Evolutionary conservation across 1,284 basidiomycete genomes (phyloP).

Genomic region (Pisolithus thermaeus): DNA sequence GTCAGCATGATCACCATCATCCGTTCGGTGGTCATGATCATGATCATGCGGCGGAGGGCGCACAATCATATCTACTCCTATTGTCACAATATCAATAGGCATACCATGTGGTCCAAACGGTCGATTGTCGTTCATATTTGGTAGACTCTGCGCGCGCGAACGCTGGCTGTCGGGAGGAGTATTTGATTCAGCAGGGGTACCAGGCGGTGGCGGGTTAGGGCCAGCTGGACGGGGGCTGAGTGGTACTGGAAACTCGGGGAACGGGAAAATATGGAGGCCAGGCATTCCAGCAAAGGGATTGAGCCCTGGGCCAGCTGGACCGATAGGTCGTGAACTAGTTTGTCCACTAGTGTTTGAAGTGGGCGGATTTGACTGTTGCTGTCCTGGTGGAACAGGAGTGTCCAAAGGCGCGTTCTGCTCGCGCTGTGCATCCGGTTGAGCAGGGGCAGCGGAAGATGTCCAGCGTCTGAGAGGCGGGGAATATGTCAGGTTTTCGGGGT

Average conservation of each 20-base stretch:
- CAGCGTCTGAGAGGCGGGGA: slow-evolving; percentile 21
- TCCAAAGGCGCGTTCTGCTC: neutral
- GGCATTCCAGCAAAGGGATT: slow-evolving; percentile 16
- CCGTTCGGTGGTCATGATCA: slow-evolving; percentile 9
- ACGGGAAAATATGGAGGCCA: slow-evolving; percentile 23
- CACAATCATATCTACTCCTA: slow-evolving; percentile 29
- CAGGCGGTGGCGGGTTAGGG: slow-evolving; percentile 6
- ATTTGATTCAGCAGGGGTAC: slow-evolving; percentile 13
- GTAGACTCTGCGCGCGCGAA: slow-evolving; percentile 9
- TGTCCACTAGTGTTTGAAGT: slow-evolving; percentile 1
- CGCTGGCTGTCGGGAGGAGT: neutral
- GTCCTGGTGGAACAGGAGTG: neutral
- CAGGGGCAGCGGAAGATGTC: neutral
- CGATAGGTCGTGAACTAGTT: slow-evolving; percentile 1
- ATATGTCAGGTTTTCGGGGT: slow-evolving; percentile 67
- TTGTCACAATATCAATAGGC: slow-evolving; percentile 24
- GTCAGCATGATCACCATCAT: slow-evolving; percentile 1
- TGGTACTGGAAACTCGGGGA: slow-evolving; percentile 24
- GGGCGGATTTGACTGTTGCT: neutral
- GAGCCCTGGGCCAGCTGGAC: slow-evolving; percentile 11
- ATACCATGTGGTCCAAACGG: neutral
- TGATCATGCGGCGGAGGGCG: slow-evolving; percentile 11
- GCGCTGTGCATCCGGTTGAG: slow-evolving; percentile 3
- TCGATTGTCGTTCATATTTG: slow-evolving; percentile 16
- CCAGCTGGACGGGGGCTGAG: slow-evolving; percentile 10